Percentiles rank a stretch among this genome's conserved stretches.
phyloP scores from a whole-genome alignment of 2,329 filamentous ascomycete species.

The Aspergillus niger region DNA sequence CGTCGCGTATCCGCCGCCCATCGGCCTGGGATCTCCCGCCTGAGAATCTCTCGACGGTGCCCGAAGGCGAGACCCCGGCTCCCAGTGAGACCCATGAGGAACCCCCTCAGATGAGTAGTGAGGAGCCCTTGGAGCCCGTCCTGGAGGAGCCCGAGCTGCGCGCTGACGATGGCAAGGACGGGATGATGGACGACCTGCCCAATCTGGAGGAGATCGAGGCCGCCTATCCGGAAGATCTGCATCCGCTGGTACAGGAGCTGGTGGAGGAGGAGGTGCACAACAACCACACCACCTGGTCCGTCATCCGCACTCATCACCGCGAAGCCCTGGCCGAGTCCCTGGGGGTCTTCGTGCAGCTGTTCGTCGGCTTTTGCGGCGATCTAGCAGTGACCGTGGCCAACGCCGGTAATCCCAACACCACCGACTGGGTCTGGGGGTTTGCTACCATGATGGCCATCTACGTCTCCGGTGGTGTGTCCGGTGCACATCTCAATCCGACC shows the following conservation, averaged over 20 bases:
- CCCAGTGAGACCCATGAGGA: conserved; percentile 14
- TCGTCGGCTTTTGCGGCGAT: conserved; percentile 55
- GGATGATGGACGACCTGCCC: conserved; percentile 12
- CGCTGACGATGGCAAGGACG: conserved; percentile 10
- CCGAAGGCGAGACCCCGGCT: conserved; percentile 25
- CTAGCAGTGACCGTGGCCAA: conserved; percentile 46
- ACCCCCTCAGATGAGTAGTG: conserved; percentile 13
- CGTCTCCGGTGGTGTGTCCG: conserved; percentile 51
- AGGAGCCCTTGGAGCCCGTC: conserved; percentile 25
- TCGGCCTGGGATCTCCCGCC: conserved; percentile 19
- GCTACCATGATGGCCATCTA: conserved; percentile 56
- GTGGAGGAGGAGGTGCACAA: conserved; percentile 55
- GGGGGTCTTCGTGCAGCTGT: conserved; percentile 46
- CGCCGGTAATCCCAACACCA: conserved; percentile 48
- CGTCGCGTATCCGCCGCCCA: conserved; percentile 22
- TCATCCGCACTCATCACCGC: conserved; percentile 54
- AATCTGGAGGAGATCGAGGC: conserved; percentile 33
- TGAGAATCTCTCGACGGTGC: conserved; percentile 27
- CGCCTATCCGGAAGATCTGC: conserved; percentile 45
- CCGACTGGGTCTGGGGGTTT: conserved; percentile 55
- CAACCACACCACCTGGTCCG: conserved; percentile 51
- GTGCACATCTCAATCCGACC: conserved; percentile 50
- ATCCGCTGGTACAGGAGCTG: conserved; percentile 45
- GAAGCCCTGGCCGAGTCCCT: conserved; percentile 58
- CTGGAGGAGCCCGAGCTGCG: conserved; percentile 20